These are phyloP conservation scores for Maudiozyma serrabonitensis DNA, from an alignment of 805 yeast genomes.

Conservation along the genomic window DNA sequence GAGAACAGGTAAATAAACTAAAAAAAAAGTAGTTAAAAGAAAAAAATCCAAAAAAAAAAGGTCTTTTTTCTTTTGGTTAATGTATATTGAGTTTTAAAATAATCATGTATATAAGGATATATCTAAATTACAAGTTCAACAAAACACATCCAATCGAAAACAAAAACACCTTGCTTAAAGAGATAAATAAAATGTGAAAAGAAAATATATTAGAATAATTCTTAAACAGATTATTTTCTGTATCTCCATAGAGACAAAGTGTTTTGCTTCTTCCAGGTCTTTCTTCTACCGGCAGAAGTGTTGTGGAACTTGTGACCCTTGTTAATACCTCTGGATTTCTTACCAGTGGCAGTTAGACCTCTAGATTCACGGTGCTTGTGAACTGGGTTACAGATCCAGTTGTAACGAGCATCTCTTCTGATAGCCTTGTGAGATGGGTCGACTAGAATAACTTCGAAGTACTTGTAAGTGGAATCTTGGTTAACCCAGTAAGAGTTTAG, in stretches of 20 bases:
- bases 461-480: constrained; percentile 99
- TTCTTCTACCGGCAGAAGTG: constrained; percentile 97
- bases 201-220: constrained; percentile 1
- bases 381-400: constrained; percentile 99
- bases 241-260: constrained; percentile 98
- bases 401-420: constrained; percentile 96
- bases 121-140: neutral
- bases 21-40: neutral
- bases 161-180: constrained; percentile 1
- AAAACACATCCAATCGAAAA: neutral
- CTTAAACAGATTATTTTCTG: constrained; percentile 56
- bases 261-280: constrained; percentile 99
- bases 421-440: constrained; percentile 98
- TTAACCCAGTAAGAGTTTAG: constrained; percentile 99
- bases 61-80: neutral
- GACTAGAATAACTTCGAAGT: constrained; percentile 94
- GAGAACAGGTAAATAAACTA: too few relatives aligned
- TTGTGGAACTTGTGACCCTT: constrained; percentile 99
- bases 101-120: neutral
- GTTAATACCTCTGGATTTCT: constrained; percentile 99
- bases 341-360: constrained; percentile 97
- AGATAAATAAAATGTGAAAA: constrained; percentile 2
- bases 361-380: constrained; percentile 99
- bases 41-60: neutral
- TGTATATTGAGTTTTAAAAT: neutral